Conservation (phyloP, 805 yeast genomes). For the Spathaspora arborariae region DNA sequence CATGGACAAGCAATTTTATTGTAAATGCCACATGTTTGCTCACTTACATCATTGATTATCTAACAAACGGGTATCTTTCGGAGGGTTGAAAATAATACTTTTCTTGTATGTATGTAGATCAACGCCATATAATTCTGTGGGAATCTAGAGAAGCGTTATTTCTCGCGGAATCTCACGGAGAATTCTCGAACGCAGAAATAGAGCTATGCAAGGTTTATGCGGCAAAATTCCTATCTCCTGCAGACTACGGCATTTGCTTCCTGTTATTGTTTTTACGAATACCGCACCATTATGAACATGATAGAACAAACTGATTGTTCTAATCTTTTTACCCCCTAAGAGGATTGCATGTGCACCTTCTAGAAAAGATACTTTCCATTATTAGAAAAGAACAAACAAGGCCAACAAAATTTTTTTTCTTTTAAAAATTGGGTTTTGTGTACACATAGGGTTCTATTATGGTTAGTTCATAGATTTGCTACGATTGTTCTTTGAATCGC, state of each 20-base stretch:
- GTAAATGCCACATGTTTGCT: too few species aligned
- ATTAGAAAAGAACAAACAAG: not conserved
- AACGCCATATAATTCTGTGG: too few species aligned
- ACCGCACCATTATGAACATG: not conserved
- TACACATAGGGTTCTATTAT: not conserved
- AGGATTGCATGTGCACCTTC: not conserved
- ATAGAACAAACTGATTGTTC: not conserved
- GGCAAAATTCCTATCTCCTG: constrained; percentile 1
- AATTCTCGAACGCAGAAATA: not conserved
- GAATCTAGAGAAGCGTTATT: too few species aligned
- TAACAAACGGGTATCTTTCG: too few species aligned
- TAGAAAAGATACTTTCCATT: not conserved
- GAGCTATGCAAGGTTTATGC: too few species aligned
- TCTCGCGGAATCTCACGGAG: not conserved
- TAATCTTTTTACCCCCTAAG: too few species aligned
- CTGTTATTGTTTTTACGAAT: not conserved
- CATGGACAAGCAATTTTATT: too few species aligned
- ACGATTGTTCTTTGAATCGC: not conserved
- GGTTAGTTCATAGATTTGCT: not conserved
- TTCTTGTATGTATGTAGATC: too few species aligned
- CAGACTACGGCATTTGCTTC: not conserved
- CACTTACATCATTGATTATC: too few species aligned
- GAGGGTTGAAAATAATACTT: too few species aligned
- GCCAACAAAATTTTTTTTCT: not conserved
- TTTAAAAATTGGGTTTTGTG: not conserved